Evolutionary conservation across 306 rosid genomes (phyloP), one percentile per base, ranked within the genome.

Genomic region (Vigna radiata): DNA sequence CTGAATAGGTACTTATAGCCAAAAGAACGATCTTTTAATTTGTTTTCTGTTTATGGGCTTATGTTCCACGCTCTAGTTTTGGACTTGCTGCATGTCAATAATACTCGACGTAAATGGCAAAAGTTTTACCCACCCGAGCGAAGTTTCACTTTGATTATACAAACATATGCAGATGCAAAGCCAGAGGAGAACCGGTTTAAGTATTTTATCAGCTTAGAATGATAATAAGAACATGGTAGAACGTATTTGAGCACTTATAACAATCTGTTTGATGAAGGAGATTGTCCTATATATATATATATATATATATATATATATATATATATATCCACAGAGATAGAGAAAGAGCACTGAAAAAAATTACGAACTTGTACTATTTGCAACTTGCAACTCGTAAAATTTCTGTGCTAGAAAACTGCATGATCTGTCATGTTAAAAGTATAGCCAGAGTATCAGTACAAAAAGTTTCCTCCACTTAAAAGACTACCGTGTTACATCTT

Each of bases 321-420:
- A 19, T 19, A 21, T 21, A 21, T 21, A 21, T 21, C 23, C 23
- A 21, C 23, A 21, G 36, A 31, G 5, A 31, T 4, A 0, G 36
- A 31, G 36, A 31, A 5, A 4, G 3, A 12, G 21, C 16, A 47
- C 4, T 15, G 59, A 68, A 27, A 18, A 68, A 54, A 77, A 44
- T 68, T 19, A 41, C 15, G n/a, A 12, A 56, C 47, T 55, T 44
- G 11, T 41, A 58, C 43, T 43, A 31, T 78, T 78, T 69, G 82
- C 19, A 68, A 19, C 17, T 78, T 69, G 82, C 19, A 68, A 19
- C 17, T 59, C n/a, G 23, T 31, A 19, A 25, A 59, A 14, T 59
- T 58, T 78, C 31, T 1, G 23, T 21, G 23, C 23, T 21, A 21
- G 23, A 21, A 21, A 21, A 21, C 23, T 21, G 23, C 23, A 21